These are phyloP conservation scores for Pythium sukuiense DNA, from an alignment of 352 stramenopile species.

Conservation along the genomic window DNA sequence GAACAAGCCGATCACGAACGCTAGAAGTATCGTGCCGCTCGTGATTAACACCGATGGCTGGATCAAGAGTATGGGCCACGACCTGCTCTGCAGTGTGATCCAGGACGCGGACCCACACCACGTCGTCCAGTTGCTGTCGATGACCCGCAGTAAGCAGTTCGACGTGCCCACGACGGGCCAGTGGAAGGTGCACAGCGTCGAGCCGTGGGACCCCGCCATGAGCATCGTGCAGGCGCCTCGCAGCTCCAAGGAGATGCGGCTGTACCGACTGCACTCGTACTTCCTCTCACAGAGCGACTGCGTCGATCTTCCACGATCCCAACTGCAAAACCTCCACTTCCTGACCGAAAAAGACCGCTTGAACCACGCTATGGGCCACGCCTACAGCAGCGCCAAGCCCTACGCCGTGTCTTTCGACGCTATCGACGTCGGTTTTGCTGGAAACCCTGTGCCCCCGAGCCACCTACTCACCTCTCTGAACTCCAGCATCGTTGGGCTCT, in stretches of 20 bases:
- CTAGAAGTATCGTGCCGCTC: slow-evolving; percentile 64
- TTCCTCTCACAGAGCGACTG: slow-evolving; percentile 52
- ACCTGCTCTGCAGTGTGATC: slow-evolving; percentile 93
- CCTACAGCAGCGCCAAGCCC: slow-evolving; percentile 46
- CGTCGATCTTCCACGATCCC: slow-evolving; percentile 31
- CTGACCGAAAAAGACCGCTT: slow-evolving; percentile 68
- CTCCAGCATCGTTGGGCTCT: slow-evolving; percentile 71
- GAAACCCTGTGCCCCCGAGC: slow-evolving; percentile 61
- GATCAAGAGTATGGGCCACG: slow-evolving; percentile 96
- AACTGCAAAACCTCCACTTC: slow-evolving; percentile 72
- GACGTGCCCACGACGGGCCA: slow-evolving; percentile 49
- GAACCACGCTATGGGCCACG: slow-evolving; percentile 48
- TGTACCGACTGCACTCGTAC: slow-evolving; percentile 82
- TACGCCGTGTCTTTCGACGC: slow-evolving; percentile 60
- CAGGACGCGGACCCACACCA: slow-evolving; percentile 81
- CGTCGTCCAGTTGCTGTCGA: slow-evolving; percentile 93
- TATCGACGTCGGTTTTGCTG: slow-evolving; percentile 60
- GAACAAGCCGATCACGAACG: slow-evolving; percentile 4
- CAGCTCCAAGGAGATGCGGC: slow-evolving; percentile 81
- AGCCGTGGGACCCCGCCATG: slow-evolving; percentile 66
- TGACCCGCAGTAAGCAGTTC: slow-evolving; percentile 88
- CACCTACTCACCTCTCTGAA: slow-evolving; percentile 79
- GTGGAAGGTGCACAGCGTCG: slow-evolving; percentile 61
- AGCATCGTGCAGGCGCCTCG: slow-evolving; percentile 55
- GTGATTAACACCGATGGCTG: slow-evolving; percentile 97